Evolutionary conservation across 2,329 filamentous ascomycete genomes (phyloP).

Genomic region (Drechslerella stenobrocha): DNA sequence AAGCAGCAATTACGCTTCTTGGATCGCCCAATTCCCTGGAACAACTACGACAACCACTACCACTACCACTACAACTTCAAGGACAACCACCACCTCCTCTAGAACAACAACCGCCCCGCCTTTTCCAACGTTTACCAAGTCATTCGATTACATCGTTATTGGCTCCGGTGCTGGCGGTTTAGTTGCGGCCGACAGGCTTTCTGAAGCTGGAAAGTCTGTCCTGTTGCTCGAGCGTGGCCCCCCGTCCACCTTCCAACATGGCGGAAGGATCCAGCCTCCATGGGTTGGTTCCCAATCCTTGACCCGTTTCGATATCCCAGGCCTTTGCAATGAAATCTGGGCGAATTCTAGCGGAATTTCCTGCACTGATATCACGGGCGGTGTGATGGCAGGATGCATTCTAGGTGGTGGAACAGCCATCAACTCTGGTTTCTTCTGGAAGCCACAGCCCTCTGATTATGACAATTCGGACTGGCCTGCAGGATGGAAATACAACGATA

Average conservation of each 20-base stretch:
- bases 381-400: constrained; percentile 72
- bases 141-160: constrained; percentile 68
- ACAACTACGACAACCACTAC: constrained; percentile 53
- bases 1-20: constrained; percentile 56
- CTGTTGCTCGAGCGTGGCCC: constrained; percentile 58
- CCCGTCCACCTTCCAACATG: constrained; percentile 67
- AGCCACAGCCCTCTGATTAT: constrained; percentile 68
- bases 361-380: constrained; percentile 65
- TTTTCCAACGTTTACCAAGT: constrained; percentile 54
- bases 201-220: constrained; percentile 60
- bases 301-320: constrained; percentile 72
- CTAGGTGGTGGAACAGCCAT: constrained; percentile 69
- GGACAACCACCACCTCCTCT: constrained; percentile 54
- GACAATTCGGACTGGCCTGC: constrained; percentile 69
- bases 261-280: constrained; percentile 63
- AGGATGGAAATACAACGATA: constrained; percentile 70
- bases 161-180: constrained; percentile 68
- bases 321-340: constrained; percentile 73
- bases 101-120: constrained; percentile 55
- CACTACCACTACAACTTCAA: constrained; percentile 50
- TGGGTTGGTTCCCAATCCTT: constrained; percentile 68
- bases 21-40: constrained; percentile 53
- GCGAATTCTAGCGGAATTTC: constrained; percentile 66
- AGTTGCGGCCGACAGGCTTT: constrained; percentile 61
- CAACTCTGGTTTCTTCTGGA: constrained; percentile 65